Evolutionary conservation across 805 yeast genomes (phyloP), one percentile per base, ranked within the genome.

Genomic region (Metschnikowia proteae): DNA sequence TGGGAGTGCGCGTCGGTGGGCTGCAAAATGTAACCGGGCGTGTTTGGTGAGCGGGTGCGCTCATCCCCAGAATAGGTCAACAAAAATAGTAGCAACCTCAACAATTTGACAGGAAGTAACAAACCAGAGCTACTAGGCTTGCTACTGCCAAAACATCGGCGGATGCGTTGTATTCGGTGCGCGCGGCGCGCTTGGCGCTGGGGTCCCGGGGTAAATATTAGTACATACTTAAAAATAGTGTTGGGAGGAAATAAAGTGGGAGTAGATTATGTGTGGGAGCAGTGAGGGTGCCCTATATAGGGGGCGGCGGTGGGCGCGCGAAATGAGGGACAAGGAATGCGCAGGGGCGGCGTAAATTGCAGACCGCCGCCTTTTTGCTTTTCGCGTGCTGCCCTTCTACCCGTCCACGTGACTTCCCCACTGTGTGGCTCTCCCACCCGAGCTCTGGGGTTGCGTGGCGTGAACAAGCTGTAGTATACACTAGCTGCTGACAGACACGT

Each of bases 251-350:
- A 55, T 54, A 54, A 49, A 35, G 55, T 54, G 52, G 55, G 48
- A 54, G 42, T 38, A 41, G 37, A 44, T 47, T 40, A 31, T 53
- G 51, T 46, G 58, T 50, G 60, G 57, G 59, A 38, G 41, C 41
- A 38, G 32, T 50, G 59, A 46, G 45, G 57, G 51, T 31, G 43
- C 60, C 53, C 58, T 56, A 56, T 56, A 56, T 56, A 56, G 53
- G 50, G 53, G 51, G 44, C 41, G 51, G 43, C 50, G 49, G 47
- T 41, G 56, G 41, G 55, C 50, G 58, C 55, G 60, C 48, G 42
- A 53, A 34, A 26, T 13, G 41, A 38, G 59, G 52, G 57, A 47
- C 45, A 33, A 41, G 41, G 26, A 50, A 37, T 56, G 59, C 60
- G 59, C 57, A 35, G 54, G 22, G 43, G 41, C 43, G 44, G 59